These are phyloP conservation scores for Saxophila tyrrhenica DNA, from an alignment of 495 filamentous ascomycete genomes.

Conservation along the genomic window DNA sequence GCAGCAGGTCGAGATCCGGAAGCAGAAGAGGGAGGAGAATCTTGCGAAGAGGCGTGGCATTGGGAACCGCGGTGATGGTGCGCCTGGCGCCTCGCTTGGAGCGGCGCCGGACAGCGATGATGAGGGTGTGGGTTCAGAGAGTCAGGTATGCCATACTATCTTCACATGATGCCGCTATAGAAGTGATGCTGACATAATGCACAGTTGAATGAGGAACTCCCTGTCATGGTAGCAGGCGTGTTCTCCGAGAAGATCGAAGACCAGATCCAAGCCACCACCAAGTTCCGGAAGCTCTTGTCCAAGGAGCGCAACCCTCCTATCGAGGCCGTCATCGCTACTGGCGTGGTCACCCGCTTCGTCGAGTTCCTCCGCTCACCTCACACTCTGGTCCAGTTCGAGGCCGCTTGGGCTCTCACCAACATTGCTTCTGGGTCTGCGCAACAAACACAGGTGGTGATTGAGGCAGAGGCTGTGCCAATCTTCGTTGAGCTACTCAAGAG, in stretches of 20 bases:
- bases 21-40: conserved; percentile 96
- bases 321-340: conserved; percentile 97
- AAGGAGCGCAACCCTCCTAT: conserved; percentile 99
- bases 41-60: conserved; percentile 96
- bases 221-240: conserved; percentile 93
- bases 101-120: conserved; percentile 94
- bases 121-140: conserved; percentile 85
- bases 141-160: conserved; percentile 61
- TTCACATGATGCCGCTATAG: not conserved
- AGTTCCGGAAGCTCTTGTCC: conserved; percentile 93
- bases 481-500: conserved; percentile 92
- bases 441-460: conserved; percentile 97
- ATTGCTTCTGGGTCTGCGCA: conserved; percentile 95
- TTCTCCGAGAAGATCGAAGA: conserved; percentile 97
- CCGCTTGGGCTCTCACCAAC: conserved; percentile 98
- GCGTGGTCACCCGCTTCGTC: conserved; percentile 93
- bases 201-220: conserved; percentile 94
- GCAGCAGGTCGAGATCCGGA: conserved; percentile 96
- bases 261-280: conserved; percentile 97
- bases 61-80: conserved; percentile 58
- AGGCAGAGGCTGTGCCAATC: conserved; percentile 95
- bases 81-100: conserved; percentile 73
- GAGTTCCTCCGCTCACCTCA: conserved; percentile 97
- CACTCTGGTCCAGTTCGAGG: conserved; percentile 97
- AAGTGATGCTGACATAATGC: conserved; percentile 1